Evolutionary conservation across 495 filamentous ascomycete genomes (phyloP).

Genomic region (Penicillium robsamsonii): DNA sequence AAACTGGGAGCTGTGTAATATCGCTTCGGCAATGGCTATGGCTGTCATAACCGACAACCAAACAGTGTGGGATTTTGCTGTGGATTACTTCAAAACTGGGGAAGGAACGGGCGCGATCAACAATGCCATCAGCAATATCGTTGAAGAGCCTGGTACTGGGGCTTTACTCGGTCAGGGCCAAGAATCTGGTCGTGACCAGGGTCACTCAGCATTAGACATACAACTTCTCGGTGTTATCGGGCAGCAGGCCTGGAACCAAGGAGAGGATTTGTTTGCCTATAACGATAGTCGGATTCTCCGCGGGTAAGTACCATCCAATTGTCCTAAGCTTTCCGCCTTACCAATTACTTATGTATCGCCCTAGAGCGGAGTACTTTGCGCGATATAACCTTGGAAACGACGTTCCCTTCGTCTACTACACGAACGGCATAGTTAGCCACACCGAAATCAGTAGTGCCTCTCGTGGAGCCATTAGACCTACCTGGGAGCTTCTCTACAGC

Average conservation of each 20-base stretch:
- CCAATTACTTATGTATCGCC: constrained; percentile 24
- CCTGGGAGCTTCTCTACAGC: not conserved
- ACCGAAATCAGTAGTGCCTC: not conserved
- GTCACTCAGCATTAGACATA: constrained; percentile 20
- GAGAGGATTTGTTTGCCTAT: not conserved
- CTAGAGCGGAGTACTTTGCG: constrained; percentile 56
- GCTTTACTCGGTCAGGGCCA: constrained; percentile 30
- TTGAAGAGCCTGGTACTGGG: constrained; percentile 14
- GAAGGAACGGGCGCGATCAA: constrained; percentile 32
- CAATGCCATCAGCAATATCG: constrained; percentile 27
- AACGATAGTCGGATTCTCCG: constrained; percentile 1
- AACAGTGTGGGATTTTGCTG: constrained; percentile 30
- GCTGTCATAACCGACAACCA: constrained; percentile 36
- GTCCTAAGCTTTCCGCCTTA: not conserved
- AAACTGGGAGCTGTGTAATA: constrained; percentile 44
- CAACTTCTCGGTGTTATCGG: not conserved
- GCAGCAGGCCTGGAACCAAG: constrained; percentile 5
- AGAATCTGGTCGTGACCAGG: constrained; percentile 38
- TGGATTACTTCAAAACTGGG: constrained; percentile 34
- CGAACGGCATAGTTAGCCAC: not conserved
- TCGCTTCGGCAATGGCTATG: constrained; percentile 32
- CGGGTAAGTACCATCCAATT: not conserved
- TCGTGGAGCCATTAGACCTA: not conserved
- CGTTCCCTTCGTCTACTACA: not conserved
- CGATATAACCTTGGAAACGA: constrained; percentile 55